Percentiles rank a stretch among this genome's conserved stretches.
These are phyloP conservation scores for Trypanosoma lewisi DNA, from an alignment of 208 protist species.

Conservation along the genomic window DNA sequence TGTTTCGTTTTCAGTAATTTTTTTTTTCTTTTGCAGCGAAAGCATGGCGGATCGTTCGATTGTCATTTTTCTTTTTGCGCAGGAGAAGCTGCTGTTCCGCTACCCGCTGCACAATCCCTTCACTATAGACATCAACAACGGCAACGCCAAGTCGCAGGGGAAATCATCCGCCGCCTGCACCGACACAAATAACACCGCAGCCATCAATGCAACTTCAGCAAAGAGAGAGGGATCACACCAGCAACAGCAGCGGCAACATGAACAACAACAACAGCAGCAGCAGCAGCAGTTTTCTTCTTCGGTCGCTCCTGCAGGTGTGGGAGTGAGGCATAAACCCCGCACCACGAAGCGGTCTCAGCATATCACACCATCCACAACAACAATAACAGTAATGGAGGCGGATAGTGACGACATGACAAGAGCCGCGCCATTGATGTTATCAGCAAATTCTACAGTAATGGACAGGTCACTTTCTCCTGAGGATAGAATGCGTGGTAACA, in stretches of 20 bases:
- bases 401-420: neutral
- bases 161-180: neutral
- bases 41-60: constrained; percentile 23
- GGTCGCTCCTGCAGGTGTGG: constrained; percentile 11
- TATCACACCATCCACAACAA: constrained; percentile 2
- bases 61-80: constrained; percentile 77
- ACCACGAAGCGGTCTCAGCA: constrained; percentile 9
- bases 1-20: neutral
- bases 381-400: constrained; percentile 1
- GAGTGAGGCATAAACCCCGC: constrained; percentile 20
- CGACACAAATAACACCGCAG: neutral
- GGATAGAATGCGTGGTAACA: no score
- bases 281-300: no score
- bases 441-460: no score
- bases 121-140: constrained; percentile 33
- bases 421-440: neutral
- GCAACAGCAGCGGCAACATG: neutral
- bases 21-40: neutral
- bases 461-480: no score
- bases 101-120: constrained; percentile 78
- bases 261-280: constrained; percentile 9
- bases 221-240: neutral
- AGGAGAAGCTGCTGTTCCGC: constrained; percentile 78
- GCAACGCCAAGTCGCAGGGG: neutral
- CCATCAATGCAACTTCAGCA: constrained; percentile 3